phyloP scores from a whole-genome alignment of 2,329 filamentous ascomycete species.

The Colletotrichum chlorophyti region DNA sequence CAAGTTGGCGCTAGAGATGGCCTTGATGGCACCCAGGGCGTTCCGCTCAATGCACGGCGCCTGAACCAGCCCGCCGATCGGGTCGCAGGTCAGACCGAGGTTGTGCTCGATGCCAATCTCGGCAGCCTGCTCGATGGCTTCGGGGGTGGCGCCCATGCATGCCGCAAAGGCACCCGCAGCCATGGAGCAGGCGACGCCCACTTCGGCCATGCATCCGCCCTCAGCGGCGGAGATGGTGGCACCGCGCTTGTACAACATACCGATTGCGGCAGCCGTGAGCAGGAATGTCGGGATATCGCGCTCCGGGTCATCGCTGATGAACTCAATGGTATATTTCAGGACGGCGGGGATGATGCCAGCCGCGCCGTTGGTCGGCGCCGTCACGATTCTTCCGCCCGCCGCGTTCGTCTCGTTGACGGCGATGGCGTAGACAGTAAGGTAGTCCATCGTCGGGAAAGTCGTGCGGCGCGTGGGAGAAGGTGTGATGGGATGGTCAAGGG shows the following conservation, averaged over 20 bases:
- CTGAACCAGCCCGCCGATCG: slow-evolving; percentile 57
- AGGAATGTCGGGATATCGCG: slow-evolving; percentile 57
- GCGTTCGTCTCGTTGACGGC: slow-evolving; percentile 62
- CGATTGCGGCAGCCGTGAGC: slow-evolving; percentile 55
- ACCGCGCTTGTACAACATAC: slow-evolving; percentile 60
- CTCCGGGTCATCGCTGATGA: slow-evolving; percentile 56
- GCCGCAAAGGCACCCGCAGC: slow-evolving; percentile 57
- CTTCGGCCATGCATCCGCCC: slow-evolving; percentile 61
- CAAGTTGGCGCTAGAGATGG: slow-evolving; percentile 57
- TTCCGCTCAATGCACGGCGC: slow-evolving; percentile 60
- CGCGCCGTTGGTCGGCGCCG: slow-evolving; percentile 57
- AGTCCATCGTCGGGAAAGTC: slow-evolving; percentile 57
- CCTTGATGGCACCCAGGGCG: slow-evolving; percentile 57
- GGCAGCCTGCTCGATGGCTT: slow-evolving; percentile 57
- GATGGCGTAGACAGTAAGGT: slow-evolving; percentile 57
- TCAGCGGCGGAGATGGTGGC: slow-evolving; percentile 59
- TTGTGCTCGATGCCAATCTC: slow-evolving; percentile 62
- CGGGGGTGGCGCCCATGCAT: slow-evolving; percentile 57
- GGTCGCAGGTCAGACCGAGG: slow-evolving; percentile 56
- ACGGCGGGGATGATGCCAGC: slow-evolving; percentile 59
- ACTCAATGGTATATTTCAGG: slow-evolving; percentile 57
- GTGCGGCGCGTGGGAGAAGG: slow-evolving; percentile 54
- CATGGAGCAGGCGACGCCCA: slow-evolving; percentile 59
- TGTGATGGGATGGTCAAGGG: slow-evolving; percentile 51
- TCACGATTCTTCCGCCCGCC: slow-evolving; percentile 56